A percentile compares a stretch with the other conserved stretches of the same genome.
phyloP scores from a whole-genome alignment of 371 early-diverging fungal species.

The Hamiltosporidium tvaerminnensis region DNA sequence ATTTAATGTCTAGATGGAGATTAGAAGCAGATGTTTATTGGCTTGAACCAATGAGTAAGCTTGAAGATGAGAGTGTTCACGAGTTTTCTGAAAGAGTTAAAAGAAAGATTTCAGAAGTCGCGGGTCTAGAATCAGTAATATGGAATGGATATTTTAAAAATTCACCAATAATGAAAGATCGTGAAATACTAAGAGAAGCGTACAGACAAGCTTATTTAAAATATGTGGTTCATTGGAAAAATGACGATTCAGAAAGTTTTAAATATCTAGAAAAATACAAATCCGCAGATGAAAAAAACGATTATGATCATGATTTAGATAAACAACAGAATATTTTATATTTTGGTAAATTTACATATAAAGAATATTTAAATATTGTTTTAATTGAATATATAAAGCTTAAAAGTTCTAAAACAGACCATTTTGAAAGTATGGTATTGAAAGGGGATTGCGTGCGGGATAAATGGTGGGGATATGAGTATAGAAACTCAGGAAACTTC shows the following conservation, averaged over 20 bases:
- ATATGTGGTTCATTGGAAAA: too few relatives aligned
- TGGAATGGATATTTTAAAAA: constrained; percentile 55
- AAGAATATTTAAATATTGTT: background rate
- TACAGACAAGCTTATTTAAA: constrained; percentile 6
- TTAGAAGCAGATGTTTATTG: constrained; percentile 53
- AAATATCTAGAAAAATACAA: too few relatives aligned
- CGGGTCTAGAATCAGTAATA: constrained; percentile 34
- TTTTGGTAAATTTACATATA: background rate
- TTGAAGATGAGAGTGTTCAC: constrained; percentile 31
- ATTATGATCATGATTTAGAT: too few relatives aligned
- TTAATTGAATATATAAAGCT: background rate
- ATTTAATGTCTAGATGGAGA: constrained; percentile 59
- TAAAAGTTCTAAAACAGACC: background rate
- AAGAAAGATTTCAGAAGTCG: constrained; percentile 34
- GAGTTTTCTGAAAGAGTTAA: constrained; percentile 51
- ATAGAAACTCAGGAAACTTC: too few relatives aligned
- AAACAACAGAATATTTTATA: too few relatives aligned
- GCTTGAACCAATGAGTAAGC: constrained; percentile 27
- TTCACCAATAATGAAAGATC: constrained; percentile 47
- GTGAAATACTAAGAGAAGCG: constrained; percentile 33
- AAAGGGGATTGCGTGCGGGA: too few relatives aligned
- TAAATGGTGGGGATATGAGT: too few relatives aligned
- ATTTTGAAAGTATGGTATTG: background rate
- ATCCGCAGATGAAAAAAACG: too few relatives aligned
- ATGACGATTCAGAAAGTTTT: too few relatives aligned